Conservation (phyloP, 1,284 basidiomycete species). For the Ganoderma sp. region DNA sequence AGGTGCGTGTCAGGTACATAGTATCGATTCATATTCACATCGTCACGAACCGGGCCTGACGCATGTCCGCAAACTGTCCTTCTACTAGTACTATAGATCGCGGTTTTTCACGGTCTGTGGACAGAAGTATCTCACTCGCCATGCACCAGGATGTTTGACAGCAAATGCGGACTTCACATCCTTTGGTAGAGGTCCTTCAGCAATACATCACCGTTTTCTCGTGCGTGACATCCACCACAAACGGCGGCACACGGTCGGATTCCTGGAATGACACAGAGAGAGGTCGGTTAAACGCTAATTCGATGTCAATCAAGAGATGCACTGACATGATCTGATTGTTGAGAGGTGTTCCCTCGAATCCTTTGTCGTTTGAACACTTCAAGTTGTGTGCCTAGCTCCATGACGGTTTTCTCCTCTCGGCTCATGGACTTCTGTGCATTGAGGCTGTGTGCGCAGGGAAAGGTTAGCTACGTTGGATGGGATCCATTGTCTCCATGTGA, state of each 20-base stretch:
- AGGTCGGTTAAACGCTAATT: not conserved
- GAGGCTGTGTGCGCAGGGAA: not conserved
- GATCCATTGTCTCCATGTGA: not conserved
- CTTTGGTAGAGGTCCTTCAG: too few species aligned
- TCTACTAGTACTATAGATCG: too few species aligned
- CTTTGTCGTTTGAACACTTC: not conserved
- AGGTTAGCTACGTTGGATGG: not conserved
- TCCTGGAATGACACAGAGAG: not conserved
- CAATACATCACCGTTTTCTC: not conserved
- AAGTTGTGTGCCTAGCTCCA: not conserved
- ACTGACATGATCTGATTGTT: not conserved
- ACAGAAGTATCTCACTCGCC: too few species aligned
- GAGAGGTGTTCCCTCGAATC: not conserved
- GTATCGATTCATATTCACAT: too few species aligned
- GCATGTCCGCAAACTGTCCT: too few species aligned
- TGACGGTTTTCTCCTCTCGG: not conserved
- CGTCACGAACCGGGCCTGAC: too few species aligned
- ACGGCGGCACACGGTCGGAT: not conserved
- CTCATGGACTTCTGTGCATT: slow-evolving; percentile 2
- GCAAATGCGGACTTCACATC: too few species aligned
- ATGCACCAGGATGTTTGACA: too few species aligned
- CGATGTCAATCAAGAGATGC: not conserved
- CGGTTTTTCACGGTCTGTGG: too few species aligned
- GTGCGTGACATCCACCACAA: not conserved
- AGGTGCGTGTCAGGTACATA: too few species aligned